These are phyloP conservation scores for Yarrowia deformans DNA, from an alignment of 805 yeast genomes.

Conservation along the genomic window DNA sequence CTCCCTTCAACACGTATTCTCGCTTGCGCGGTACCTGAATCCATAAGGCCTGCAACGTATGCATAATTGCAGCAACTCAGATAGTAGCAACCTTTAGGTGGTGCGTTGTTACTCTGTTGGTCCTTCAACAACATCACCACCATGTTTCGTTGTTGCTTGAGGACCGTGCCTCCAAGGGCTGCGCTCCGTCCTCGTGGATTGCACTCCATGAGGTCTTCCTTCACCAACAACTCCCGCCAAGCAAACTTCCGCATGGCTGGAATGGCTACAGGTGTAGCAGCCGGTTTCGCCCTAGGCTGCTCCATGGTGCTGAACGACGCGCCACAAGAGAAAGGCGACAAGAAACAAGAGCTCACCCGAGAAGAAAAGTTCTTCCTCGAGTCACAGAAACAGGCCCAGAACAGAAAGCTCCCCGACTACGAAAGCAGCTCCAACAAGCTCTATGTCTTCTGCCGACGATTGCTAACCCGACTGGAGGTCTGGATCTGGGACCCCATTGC, in stretches of 20 bases:
- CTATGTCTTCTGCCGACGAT: constrained; percentile 18
- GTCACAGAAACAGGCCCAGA: neutral
- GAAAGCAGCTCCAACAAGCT: constrained; percentile 1
- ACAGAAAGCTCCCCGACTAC: constrained; percentile 6
- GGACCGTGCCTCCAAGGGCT: constrained; percentile 21
- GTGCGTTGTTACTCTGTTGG: neutral
- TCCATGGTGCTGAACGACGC: constrained; percentile 24
- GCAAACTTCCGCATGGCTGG: constrained; percentile 17
- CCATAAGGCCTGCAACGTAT: constrained; percentile 22
- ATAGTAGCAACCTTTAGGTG: constrained; percentile 32
- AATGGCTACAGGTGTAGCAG: constrained; percentile 14
- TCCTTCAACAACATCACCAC: constrained; percentile 22
- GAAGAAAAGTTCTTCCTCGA: constrained; percentile 20
- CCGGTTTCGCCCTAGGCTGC: constrained; percentile 21
- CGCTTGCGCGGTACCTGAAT: neutral
- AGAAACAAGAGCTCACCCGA: constrained; percentile 16
- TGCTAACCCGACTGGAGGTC: constrained; percentile 21
- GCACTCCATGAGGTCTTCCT: constrained; percentile 9
- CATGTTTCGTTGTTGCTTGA: constrained; percentile 36
- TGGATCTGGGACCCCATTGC: constrained; percentile 63
- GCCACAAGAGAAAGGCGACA: neutral
- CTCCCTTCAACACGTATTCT: neutral
- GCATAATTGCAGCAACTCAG: constrained; percentile 37
- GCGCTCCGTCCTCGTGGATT: constrained; percentile 14
- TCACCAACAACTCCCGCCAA: constrained; percentile 6